A percentile compares a stretch with the other conserved stretches of the same genome.
phyloP scores from a whole-genome alignment of 2,329 filamentous ascomycete species.

The Trichoderma sp. region DNA sequence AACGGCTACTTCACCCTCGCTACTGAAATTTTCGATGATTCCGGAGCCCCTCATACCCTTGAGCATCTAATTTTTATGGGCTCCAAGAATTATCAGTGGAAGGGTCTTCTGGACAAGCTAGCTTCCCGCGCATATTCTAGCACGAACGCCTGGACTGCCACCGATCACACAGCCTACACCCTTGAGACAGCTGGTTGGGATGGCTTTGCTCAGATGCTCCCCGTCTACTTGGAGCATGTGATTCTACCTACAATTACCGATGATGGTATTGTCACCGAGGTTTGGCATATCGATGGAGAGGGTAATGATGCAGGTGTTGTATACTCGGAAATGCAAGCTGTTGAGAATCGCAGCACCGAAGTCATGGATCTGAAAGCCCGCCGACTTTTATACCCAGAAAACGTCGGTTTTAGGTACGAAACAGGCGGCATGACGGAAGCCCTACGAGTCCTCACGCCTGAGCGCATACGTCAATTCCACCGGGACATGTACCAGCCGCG shows the following conservation, averaged over 20 bases:
- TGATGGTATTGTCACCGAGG: conserved; percentile 89
- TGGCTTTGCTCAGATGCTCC: conserved; percentile 90
- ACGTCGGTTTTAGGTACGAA: conserved; percentile 91
- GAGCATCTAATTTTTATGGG: conserved; percentile 86
- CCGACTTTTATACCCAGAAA: conserved; percentile 80
- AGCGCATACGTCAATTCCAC: conserved; percentile 92
- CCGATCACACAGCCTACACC: conserved; percentile 94
- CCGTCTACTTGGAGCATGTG: conserved; percentile 92
- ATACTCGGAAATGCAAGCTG: conserved; percentile 97
- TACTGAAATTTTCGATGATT: conserved; percentile 97
- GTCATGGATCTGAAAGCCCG: conserved; percentile 84
- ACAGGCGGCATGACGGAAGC: conserved; percentile 98
- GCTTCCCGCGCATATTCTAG: conserved; percentile 88
- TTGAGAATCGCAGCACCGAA: conserved; percentile 80
- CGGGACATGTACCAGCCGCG: conserved; percentile 97
- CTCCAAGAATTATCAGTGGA: conserved; percentile 89
- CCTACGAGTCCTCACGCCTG: conserved; percentile 77
- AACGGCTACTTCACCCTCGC: conserved; percentile 93
- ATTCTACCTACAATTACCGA: conserved; percentile 90
- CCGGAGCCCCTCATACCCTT: conserved; percentile 84
- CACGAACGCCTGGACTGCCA: conserved; percentile 97
- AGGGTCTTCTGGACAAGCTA: conserved; percentile 91
- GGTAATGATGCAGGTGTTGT: conserved; percentile 96
- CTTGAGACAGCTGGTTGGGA: conserved; percentile 96
- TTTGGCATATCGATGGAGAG: conserved; percentile 90